These are phyloP conservation scores for Articulospora tetracladia DNA, from an alignment of 495 filamentous ascomycete species.

Conservation along the genomic window DNA sequence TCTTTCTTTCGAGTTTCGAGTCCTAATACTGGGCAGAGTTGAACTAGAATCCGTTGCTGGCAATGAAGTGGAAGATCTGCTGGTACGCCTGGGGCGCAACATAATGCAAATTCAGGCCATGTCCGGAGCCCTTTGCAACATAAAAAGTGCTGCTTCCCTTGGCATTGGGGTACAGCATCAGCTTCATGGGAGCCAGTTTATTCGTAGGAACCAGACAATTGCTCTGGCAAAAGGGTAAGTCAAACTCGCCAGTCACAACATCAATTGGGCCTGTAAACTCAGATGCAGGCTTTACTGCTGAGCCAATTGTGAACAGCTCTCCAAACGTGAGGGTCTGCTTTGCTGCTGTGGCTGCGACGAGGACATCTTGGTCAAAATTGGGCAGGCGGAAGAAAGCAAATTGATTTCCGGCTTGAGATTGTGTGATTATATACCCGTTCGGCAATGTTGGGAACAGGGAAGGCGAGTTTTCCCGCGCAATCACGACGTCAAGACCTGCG, in stretches of 20 bases:
- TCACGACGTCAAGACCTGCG: constrained; percentile 19
- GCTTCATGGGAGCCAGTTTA: constrained; percentile 8
- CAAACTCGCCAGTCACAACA: constrained; percentile 29
- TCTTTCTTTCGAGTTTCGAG: too few relatives aligned
- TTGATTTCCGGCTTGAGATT: neutral
- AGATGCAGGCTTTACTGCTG: constrained; percentile 6
- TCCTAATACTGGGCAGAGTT: too few relatives aligned
- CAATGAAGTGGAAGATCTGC: constrained; percentile 24
- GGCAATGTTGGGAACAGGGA: constrained; percentile 10
- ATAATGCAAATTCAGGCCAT: constrained; percentile 26
- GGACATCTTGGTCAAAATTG: neutral
- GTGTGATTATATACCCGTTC: neutral
- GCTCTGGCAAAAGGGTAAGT: constrained; percentile 28
- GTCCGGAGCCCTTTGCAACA: constrained; percentile 22
- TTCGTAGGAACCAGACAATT: constrained; percentile 22
- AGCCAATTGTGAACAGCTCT: constrained; percentile 20
- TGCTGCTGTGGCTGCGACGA: constrained; percentile 10
- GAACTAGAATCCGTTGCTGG: constrained; percentile 16
- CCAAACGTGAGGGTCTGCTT: constrained; percentile 27
- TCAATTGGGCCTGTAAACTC: constrained; percentile 28
- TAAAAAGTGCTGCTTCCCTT: constrained; percentile 15
- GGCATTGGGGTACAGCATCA: constrained; percentile 14
- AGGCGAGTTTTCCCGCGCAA: constrained; percentile 22
- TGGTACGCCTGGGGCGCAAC: constrained; percentile 24
- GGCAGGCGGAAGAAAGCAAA: constrained; percentile 8